Evolutionary conservation across 345 rosid species (phyloP).

Genomic region (Rhizophora apiculata): DNA sequence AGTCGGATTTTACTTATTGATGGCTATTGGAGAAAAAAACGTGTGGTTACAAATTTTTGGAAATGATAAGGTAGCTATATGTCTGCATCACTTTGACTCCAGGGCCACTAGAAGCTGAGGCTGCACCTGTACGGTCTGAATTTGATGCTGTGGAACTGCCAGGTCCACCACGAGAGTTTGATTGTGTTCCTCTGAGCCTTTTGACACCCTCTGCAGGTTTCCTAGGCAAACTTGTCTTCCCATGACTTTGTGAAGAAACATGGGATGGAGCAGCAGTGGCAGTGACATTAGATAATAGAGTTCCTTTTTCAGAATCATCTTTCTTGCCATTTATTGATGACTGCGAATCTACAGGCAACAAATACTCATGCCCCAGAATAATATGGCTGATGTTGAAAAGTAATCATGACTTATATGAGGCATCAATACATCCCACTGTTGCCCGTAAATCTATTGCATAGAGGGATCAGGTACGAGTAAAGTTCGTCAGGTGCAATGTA

Average conservation of each 20-base stretch:
- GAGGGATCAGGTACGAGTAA: too few species aligned
- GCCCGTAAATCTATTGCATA: not conserved
- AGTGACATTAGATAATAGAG: slow-evolving; percentile 29
- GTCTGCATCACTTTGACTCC: too few species aligned
- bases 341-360: slow-evolving; percentile 36
- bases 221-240: slow-evolving; percentile 37
- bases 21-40: too few species aligned
- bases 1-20: too few species aligned
- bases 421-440: slow-evolving; percentile 1
- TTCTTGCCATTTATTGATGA: slow-evolving; percentile 27
- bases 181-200: slow-evolving; percentile 32
- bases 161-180: slow-evolving; percentile 48
- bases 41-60: too few species aligned
- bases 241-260: slow-evolving; percentile 39
- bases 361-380: not conserved
- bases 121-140: slow-evolving; percentile 39
- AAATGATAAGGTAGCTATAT: too few species aligned
- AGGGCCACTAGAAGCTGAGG: slow-evolving; percentile 24
- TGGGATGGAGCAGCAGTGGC: slow-evolving; percentile 26
- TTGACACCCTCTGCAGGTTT: slow-evolving; percentile 44
- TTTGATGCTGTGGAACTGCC: slow-evolving; percentile 56
- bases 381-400: not conserved
- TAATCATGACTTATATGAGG: not conserved
- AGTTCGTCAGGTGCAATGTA: too few species aligned
- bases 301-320: slow-evolving; percentile 42